These are phyloP conservation scores for Phytophthora constricta DNA, from an alignment of 352 stramenopile genomes.

Conservation along the genomic window DNA sequence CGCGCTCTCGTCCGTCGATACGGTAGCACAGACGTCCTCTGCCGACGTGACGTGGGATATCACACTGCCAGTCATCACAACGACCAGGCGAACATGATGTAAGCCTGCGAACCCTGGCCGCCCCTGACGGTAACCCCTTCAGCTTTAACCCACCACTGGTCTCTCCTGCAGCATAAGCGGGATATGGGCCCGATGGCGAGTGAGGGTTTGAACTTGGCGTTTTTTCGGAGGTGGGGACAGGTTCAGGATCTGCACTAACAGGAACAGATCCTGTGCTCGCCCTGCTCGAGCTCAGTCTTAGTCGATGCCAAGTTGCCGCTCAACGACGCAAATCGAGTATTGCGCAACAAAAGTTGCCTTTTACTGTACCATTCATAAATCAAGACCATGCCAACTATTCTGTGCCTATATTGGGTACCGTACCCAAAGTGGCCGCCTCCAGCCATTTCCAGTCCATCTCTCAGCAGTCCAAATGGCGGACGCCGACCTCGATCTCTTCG, in stretches of 20 bases:
- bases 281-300: too few species aligned
- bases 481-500: constrained; percentile 94
- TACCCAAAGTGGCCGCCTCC: background rate
- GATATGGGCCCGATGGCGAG: too few species aligned
- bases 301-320: too few species aligned
- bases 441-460: constrained; percentile 23
- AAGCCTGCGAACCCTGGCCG: too few species aligned
- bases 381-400: background rate
- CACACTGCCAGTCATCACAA: constrained; percentile 46
- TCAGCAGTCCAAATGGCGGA: constrained; percentile 49
- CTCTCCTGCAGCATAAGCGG: too few species aligned
- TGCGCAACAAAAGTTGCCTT: background rate
- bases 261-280: too few species aligned
- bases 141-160: too few species aligned
- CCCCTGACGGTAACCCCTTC: background rate
- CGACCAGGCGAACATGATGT: too few species aligned
- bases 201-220: too few species aligned
- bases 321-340: too few species aligned
- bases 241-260: too few species aligned
- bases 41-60: constrained; percentile 60
- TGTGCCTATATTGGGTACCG: background rate
- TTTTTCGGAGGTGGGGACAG: too few species aligned
- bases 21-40: constrained; percentile 49
- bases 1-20: constrained; percentile 48
- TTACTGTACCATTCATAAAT: background rate